Evolutionary conservation across 768 basidiomycete species (phyloP).

Genomic region (Russula virescens): DNA sequence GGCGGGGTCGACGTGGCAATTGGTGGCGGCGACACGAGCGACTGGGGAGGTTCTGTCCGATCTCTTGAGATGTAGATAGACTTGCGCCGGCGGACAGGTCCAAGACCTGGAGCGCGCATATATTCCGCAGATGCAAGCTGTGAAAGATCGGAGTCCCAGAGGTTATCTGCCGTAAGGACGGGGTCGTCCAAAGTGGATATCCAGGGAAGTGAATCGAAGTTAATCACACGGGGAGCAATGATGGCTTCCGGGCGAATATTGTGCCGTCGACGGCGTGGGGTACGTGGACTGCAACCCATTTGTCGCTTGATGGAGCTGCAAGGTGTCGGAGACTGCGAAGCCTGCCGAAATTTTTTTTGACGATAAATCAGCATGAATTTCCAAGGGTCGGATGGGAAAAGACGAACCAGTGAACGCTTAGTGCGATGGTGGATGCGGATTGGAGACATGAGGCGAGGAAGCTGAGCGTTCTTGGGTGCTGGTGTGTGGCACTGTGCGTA

Average conservation of each 20-base stretch:
- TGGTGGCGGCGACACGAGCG: neutral
- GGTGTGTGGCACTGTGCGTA: conserved; percentile 18
- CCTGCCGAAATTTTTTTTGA: conserved; percentile 11
- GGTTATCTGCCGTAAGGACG: conserved; percentile 15
- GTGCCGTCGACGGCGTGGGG: conserved; percentile 25
- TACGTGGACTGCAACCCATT: conserved; percentile 19
- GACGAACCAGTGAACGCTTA: conserved; percentile 20
- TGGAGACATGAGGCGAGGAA: conserved; percentile 23
- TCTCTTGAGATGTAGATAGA: conserved; percentile 16
- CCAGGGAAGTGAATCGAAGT: conserved; percentile 25
- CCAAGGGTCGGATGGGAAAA: neutral
- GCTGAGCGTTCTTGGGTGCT: conserved; percentile 16
- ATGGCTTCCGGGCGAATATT: conserved; percentile 14
- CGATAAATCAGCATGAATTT: neutral
- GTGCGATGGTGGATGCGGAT: conserved; percentile 18
- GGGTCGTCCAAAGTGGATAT: conserved; percentile 22
- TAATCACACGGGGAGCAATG: conserved; percentile 10
- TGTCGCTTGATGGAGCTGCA: conserved; percentile 24
- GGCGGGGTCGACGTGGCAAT: conserved; percentile 21
- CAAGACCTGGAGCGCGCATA: conserved; percentile 12
- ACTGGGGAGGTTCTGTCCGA: conserved; percentile 8
- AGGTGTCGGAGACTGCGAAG: conserved; percentile 24
- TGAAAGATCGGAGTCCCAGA: conserved; percentile 24
- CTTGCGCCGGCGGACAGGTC: conserved; percentile 25
- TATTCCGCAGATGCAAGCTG: conserved; percentile 17